Evolutionary conservation across 2,329 filamentous ascomycete genomes (phyloP).

Genomic region (Aquanectria penicillioides): DNA sequence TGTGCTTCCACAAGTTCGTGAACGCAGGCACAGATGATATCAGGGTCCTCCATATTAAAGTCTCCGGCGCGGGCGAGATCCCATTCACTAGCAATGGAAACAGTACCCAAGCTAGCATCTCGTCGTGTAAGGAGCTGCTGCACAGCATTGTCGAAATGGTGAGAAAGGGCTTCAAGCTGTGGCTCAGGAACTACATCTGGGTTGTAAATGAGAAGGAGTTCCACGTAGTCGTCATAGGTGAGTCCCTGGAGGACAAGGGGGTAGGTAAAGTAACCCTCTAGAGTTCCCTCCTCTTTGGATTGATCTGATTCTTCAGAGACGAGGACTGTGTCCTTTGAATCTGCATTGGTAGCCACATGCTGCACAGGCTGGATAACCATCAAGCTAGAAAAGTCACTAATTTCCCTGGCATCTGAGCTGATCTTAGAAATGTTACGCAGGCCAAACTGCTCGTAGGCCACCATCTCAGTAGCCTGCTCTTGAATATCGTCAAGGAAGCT

Average conservation of each 20-base stretch:
- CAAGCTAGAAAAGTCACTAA: neutral
- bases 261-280: neutral
- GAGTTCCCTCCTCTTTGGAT: neutral
- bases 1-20: neutral
- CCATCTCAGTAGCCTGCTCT: conserved; percentile 2
- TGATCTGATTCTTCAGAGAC: neutral
- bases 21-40: neutral
- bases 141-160: neutral
- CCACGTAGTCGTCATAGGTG: neutral
- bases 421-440: neutral
- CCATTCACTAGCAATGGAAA: neutral
- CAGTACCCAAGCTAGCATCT: neutral
- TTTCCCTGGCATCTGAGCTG: neutral
- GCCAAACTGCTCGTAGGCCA: conserved; percentile 3
- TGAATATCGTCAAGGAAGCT: neutral
- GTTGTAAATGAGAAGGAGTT: neutral
- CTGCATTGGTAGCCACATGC: neutral
- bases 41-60: neutral
- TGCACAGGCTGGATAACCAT: neutral
- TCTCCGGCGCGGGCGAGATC: neutral
- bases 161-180: neutral
- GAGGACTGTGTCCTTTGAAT: neutral
- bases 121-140: neutral
- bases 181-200: neutral
- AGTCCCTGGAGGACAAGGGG: neutral